Percentiles rank a stretch among this genome's conserved stretches.
Evolutionary conservation across 495 filamentous ascomycete genomes (phyloP).

Genomic region (Aspergillus avenaceus): DNA sequence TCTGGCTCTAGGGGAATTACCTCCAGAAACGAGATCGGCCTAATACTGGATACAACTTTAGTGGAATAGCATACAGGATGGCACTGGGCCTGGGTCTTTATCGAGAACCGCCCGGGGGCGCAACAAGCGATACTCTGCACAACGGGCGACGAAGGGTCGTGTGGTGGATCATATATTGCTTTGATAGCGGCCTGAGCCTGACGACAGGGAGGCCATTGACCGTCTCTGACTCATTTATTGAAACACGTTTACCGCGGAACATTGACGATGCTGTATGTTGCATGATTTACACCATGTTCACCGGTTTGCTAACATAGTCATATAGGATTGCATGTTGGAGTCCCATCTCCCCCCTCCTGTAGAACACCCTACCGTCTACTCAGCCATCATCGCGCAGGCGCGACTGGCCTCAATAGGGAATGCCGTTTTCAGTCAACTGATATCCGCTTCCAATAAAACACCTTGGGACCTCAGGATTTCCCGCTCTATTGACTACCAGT

Average conservation of each 20-base stretch:
- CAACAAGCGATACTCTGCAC: slow-evolving; percentile 5
- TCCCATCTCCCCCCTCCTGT: slow-evolving; percentile 2
- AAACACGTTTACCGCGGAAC: slow-evolving; percentile 20
- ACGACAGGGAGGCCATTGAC: slow-evolving; percentile 22
- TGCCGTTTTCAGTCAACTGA: slow-evolving; percentile 11
- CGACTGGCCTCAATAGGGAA: slow-evolving; percentile 17
- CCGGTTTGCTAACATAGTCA: background rate
- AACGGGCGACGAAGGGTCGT: slow-evolving; percentile 15
- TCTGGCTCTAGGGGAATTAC: slow-evolving; percentile 12
- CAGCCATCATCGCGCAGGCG: slow-evolving; percentile 18
- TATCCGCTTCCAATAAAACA: slow-evolving; percentile 6
- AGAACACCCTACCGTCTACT: slow-evolving; percentile 17
- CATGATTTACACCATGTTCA: background rate
- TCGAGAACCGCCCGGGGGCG: slow-evolving; percentile 20
- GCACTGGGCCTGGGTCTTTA: slow-evolving; percentile 44
- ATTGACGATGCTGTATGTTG: slow-evolving; percentile 16
- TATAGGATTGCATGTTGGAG: slow-evolving; percentile 6
- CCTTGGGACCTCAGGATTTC: slow-evolving; percentile 9
- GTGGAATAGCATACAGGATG: slow-evolving; percentile 39
- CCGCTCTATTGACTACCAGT: slow-evolving; percentile 14
- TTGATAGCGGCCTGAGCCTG: slow-evolving; percentile 26
- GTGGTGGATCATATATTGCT: slow-evolving; percentile 24
- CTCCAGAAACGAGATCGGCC: slow-evolving; percentile 21
- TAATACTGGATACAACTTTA: slow-evolving; percentile 23
- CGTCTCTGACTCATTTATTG: slow-evolving; percentile 19